These are phyloP conservation scores for Pseudogymnoascus pannorum DNA, from an alignment of 2,329 filamentous ascomycete species.

Conservation along the genomic window DNA sequence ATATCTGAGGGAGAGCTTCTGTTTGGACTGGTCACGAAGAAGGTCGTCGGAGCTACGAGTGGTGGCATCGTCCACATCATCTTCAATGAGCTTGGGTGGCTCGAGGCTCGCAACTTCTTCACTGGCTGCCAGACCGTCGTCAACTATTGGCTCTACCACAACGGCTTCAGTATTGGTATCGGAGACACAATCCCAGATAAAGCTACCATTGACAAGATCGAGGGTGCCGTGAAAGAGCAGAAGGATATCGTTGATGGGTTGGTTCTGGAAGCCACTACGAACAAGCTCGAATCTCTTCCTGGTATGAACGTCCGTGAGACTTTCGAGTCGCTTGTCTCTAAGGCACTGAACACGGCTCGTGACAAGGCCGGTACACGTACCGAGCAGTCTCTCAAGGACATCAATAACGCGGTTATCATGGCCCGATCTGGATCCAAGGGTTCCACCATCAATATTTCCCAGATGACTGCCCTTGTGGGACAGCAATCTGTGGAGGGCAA, in stretches of 20 bases:
- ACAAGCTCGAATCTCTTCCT: conserved; percentile 82
- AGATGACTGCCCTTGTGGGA: conserved; percentile 97
- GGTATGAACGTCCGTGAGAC: conserved; percentile 99
- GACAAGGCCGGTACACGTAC: conserved; percentile 92
- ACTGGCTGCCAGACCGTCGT: conserved; percentile 92
- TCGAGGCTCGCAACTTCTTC: conserved; percentile 87
- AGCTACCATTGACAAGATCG: conserved; percentile 74
- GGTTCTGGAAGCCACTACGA: conserved; percentile 71
- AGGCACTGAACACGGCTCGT: conserved; percentile 89
- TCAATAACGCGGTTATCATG: conserved; percentile 96
- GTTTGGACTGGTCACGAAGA: conserved; percentile 88
- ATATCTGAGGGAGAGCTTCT: conserved; percentile 84
- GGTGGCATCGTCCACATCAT: conserved; percentile 93
- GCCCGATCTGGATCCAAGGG: conserved; percentile 95
- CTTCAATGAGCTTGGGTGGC: conserved; percentile 87
- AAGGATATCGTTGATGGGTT: conserved; percentile 74
- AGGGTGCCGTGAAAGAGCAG: conserved; percentile 70
- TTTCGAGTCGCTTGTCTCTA: conserved; percentile 95
- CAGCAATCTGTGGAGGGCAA: conserved; percentile 98
- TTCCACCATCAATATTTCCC: conserved; percentile 98
- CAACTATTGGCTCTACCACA: conserved; percentile 94
- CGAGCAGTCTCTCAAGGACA: conserved; percentile 84
- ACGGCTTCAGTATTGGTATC: conserved; percentile 96
- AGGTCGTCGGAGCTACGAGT: conserved; percentile 80
- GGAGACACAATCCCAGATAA: conserved; percentile 95